These are phyloP conservation scores for Tillandsia leiboldiana DNA, from an alignment of 176 grass and related monocot genomes.

Conservation along the genomic window DNA sequence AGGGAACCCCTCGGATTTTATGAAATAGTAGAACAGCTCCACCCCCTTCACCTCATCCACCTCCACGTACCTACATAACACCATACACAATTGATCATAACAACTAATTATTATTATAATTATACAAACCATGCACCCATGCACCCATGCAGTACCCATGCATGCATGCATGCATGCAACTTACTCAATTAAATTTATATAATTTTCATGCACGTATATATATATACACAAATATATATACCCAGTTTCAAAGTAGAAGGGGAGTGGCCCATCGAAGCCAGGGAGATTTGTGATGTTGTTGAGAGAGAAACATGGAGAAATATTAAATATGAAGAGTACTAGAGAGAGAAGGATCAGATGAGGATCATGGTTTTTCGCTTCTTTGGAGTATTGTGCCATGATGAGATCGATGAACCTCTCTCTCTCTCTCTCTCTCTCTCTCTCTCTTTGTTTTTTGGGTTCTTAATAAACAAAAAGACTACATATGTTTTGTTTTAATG, in stretches of 20 bases:
- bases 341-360: neutral
- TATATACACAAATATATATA: slow-evolving; percentile 25
- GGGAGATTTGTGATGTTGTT: slow-evolving; percentile 36
- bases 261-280: slow-evolving; percentile 35
- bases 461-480: no score
- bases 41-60: slow-evolving; percentile 35
- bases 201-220: neutral
- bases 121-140: neutral
- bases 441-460: no score
- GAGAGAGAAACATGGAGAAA: neutral
- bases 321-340: neutral
- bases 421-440: no score
- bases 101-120: neutral
- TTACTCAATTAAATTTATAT: neutral
- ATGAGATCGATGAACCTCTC: no score
- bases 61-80: slow-evolving; percentile 23
- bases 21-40: slow-evolving; percentile 67
- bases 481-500: no score
- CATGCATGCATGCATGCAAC: neutral
- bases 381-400: no score
- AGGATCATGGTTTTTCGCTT: neutral
- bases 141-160: neutral
- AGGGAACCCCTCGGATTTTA: slow-evolving; percentile 42
- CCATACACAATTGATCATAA: neutral
- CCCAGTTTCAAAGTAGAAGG: slow-evolving; percentile 56